Conservation (phyloP, 2,329 filamentous ascomycete species). For the Calonectria fujianensis region DNA sequence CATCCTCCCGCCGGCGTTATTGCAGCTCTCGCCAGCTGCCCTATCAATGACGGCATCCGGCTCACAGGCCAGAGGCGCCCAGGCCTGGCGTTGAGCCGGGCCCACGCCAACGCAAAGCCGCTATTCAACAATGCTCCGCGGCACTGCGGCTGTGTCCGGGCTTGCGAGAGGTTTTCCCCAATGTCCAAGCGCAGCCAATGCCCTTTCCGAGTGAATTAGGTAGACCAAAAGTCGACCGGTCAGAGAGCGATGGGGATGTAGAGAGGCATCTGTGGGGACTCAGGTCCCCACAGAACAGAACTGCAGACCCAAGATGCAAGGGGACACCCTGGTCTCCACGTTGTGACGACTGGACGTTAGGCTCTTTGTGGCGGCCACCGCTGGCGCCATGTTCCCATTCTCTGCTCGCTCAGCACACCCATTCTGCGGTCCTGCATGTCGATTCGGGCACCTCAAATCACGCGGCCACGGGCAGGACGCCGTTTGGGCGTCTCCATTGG, state of each 20-base stretch:
- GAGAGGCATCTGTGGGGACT: not conserved
- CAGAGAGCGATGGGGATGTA: not conserved
- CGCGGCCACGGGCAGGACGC: not conserved
- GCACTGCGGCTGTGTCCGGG: not conserved
- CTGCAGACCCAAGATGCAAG: not conserved
- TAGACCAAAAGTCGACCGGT: not conserved
- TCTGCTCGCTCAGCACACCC: not conserved
- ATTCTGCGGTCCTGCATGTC: not conserved
- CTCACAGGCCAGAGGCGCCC: not conserved
- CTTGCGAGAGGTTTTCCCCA: not conserved
- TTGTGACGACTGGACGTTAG: constrained; percentile 29
- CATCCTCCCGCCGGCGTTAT: constrained; percentile 8
- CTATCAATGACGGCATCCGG: constrained; percentile 13
- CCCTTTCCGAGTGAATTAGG: not conserved
- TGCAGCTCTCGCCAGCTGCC: not conserved
- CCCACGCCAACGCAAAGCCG: constrained; percentile 29
- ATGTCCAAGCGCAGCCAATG: constrained; percentile 18
- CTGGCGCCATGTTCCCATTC: constrained; percentile 6
- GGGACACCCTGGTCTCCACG: constrained; percentile 29
- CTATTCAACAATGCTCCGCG: not conserved
- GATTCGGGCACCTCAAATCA: constrained; percentile 6
- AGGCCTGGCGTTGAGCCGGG: not conserved
- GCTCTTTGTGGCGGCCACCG: constrained; percentile 14
- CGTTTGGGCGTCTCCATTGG: constrained; percentile 16
- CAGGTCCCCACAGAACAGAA: not conserved